Evolutionary conservation across 1,284 basidiomycete genomes (phyloP).

Genomic region (Ganoderma resinaceum): DNA sequence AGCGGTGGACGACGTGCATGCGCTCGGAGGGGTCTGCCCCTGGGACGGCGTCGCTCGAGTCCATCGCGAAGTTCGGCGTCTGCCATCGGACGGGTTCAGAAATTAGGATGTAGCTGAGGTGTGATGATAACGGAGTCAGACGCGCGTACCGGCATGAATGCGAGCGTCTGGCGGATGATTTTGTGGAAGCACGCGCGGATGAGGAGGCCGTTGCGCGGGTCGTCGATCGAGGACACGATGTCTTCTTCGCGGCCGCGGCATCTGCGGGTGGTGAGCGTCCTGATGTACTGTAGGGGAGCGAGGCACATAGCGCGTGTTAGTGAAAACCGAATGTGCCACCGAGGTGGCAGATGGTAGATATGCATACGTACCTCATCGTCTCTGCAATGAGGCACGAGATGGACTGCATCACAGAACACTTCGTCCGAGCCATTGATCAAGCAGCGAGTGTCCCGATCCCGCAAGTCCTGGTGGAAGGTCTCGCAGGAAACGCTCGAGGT

Average conservation of each 20-base stretch:
- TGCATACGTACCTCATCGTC: not conserved
- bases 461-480: not conserved
- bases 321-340: too few relatives aligned
- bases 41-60: not conserved
- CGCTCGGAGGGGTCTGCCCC: not conserved
- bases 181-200: not conserved
- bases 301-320: too few relatives aligned
- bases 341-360: not conserved
- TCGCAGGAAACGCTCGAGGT: not conserved
- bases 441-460: not conserved
- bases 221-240: not conserved
- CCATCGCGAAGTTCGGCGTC: not conserved
- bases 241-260: not conserved
- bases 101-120: not conserved
- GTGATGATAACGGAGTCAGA: not conserved
- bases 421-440: not conserved
- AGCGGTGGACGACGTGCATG: not conserved
- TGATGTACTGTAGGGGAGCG: not conserved
- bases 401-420: not conserved
- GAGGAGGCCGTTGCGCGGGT: not conserved
- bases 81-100: not conserved
- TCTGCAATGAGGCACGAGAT: not conserved
- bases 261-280: not conserved
- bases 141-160: not conserved
- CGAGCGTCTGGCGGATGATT: not conserved